Evolutionary conservation across 2,329 filamentous ascomycete genomes (phyloP), one percentile per base, ranked within the genome.

Genomic region (Bipolaris gigantea): DNA sequence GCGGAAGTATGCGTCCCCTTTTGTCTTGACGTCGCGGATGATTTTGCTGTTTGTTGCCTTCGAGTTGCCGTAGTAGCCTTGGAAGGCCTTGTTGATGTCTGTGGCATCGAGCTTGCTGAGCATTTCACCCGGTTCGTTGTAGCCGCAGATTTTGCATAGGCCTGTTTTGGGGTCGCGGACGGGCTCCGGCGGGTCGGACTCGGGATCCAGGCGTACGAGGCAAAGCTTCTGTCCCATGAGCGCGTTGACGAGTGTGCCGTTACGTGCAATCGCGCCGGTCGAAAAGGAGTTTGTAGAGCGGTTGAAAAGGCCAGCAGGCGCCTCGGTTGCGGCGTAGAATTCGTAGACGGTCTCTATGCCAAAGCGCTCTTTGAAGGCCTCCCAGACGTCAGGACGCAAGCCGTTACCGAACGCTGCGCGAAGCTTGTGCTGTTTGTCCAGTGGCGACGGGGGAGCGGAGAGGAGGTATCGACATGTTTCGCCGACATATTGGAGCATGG

Each of bases 101-200:
- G 43, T 38, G 1, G 71, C 56, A 30, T 74, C 71, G 16, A 74
- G 64, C 15, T 66, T 67, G 48, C 63, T 70, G n/a, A 92, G 74
- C 4, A 92, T 85, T 73, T 93, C 89, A 11, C 89, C 89, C 1
- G 88, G 86, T 34, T 84, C 79, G 13, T 85, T 82, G 64, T 85
- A 87, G 0, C 83, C 74, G 36, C 81, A 79, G n/a, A 86, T 79
- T 19, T 76, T 73, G 1, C 83, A 89, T 45, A 90, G 86, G 0
- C 87, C 87, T 0, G 88, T 89, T 51, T 79, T 78, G 0, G 83
- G 78, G 65, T 90, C 81, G 15, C 88, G 81, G 39, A 81, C 77
- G 38, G 90, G 84, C 25, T 86, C 84, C 6, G 64, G 61, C 4
- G 68, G 57, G 1, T 85, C 85, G 0, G 86, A 85, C 13, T 85